Evolutionary conservation across 345 rosid genomes (phyloP), one percentile per base, ranked within the genome.

Genomic region (Cardamine resedifolia): DNA sequence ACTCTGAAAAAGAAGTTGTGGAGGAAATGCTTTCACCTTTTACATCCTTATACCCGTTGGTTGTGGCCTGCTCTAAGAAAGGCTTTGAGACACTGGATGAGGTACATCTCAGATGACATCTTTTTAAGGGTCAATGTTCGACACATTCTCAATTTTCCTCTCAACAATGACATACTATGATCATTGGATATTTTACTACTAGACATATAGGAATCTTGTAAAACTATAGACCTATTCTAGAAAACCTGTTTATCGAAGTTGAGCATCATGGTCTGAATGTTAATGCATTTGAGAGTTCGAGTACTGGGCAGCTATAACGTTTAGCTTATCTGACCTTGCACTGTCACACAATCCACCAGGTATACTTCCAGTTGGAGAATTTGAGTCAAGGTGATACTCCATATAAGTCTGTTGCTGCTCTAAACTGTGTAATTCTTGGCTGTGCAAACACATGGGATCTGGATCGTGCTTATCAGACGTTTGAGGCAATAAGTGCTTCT

Each of bases 381-480:
- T 78, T 89, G 84, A 88, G 87, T 65, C 74, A 45, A 52, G 90
- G 86, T 53, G 85, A 91, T 18, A 84, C 84, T 52, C 96, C 96
- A 34, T 87, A 87, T 81, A 95, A 90, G 81, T 95, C 99, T 50
- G 89, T 91, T 58, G 90, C 96, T 83, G 98, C 96, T 74, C 73
- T 95, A 51, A 95, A 95, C 77, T 95, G 98, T 87, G 68, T 95
- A 66, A 79, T 95, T 78, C 79, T 90, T 64, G 99, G 99, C 45
- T 91, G 96, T 70, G 98, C 97, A 77, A 87, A 86, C 81, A 85
- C 81, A 80, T 91, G 99, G 99, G 99, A 95, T 69, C 83, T 91
- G 26, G 93, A 88, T 57, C 98, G 98, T 71, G 96, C 99, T 62
- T 91, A 91, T 68, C 92, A 92, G 80, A 95, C 98, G n/a, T 90